These are phyloP conservation scores for Phytopythium vexans DNA, from an alignment of 352 stramenopile species.

Conservation along the genomic window DNA sequence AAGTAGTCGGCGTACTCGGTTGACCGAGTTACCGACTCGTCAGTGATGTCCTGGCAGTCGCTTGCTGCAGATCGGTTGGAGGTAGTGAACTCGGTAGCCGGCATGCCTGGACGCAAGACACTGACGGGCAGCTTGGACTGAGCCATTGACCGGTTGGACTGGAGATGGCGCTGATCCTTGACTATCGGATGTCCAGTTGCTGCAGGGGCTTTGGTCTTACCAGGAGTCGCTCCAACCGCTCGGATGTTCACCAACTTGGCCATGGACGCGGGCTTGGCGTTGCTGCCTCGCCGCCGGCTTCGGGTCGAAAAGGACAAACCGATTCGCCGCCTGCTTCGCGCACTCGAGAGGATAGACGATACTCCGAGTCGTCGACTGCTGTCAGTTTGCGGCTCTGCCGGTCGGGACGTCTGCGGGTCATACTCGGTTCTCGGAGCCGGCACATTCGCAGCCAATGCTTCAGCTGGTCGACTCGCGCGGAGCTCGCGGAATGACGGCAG, in stretches of 20 bases:
- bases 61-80: constrained; percentile 2
- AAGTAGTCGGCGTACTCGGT: constrained; percentile 19
- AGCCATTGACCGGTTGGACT: no score
- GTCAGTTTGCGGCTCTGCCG: constrained; percentile 7
- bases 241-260: constrained; percentile 4
- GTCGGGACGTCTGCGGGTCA: background rate
- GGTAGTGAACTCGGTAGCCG: constrained; percentile 16
- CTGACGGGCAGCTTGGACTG: no score
- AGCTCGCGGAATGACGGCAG: constrained; percentile 2
- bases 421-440: background rate
- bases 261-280: constrained; percentile 1
- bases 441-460: background rate
- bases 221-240: constrained; percentile 1
- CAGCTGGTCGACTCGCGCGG: background rate
- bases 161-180: no score
- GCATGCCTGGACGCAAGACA: constrained; percentile 7
- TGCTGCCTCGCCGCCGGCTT: constrained; percentile 3
- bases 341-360: constrained; percentile 4
- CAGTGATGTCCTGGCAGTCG: background rate
- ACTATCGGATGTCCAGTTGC: background rate
- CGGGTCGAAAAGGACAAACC: background rate
- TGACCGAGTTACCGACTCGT: constrained; percentile 1
- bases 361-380: constrained; percentile 4
- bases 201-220: background rate
- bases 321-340: constrained; percentile 6